A percentile compares a stretch with the other conserved stretches of the same genome.
These are phyloP conservation scores for Trichosporon inkin DNA, from an alignment of 1,284 basidiomycete genomes.

Conservation along the genomic window DNA sequence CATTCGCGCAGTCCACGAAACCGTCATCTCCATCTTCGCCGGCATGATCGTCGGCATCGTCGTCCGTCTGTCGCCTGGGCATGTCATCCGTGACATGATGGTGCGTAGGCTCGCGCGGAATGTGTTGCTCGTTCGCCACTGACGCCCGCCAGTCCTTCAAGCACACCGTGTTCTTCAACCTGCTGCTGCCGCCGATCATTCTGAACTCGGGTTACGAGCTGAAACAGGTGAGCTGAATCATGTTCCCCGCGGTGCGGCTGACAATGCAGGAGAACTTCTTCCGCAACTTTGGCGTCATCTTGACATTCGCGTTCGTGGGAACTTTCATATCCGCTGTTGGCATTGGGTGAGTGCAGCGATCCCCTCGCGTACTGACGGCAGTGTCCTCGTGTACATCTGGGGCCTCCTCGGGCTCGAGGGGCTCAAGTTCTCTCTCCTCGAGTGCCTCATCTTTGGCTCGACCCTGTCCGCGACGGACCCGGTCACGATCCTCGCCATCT, in stretches of 20 bases:
- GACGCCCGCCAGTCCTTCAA: constrained; percentile 69
- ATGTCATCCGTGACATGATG: constrained; percentile 94
- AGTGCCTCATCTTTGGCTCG: constrained; percentile 94
- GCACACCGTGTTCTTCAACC: constrained; percentile 96
- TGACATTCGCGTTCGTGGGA: constrained; percentile 92
- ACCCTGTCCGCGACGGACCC: constrained; percentile 97
- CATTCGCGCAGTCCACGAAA: constrained; percentile 95
- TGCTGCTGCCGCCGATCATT: constrained; percentile 95
- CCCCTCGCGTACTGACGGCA: constrained; percentile 20
- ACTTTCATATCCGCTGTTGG: constrained; percentile 97
- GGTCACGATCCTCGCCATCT: constrained; percentile 96
- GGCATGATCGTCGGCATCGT: constrained; percentile 92
- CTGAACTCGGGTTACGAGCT: constrained; percentile 96
- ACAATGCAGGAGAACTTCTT: constrained; percentile 84
- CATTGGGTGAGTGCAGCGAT: constrained; percentile 66
- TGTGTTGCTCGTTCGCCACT: constrained; percentile 4
- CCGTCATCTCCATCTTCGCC: constrained; percentile 89
- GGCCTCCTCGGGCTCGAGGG: constrained; percentile 86
- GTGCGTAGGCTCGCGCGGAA: constrained; percentile 56
- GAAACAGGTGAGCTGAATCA: constrained; percentile 68
- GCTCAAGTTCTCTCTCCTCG: constrained; percentile 68
- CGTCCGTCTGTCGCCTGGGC: constrained; percentile 83
- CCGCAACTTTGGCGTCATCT: constrained; percentile 92
- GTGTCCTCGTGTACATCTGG: constrained; percentile 90
- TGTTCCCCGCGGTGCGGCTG: background rate